Evolutionary conservation across 306 rosid genomes (phyloP).

Genomic region (Mimosa bimucronata): DNA sequence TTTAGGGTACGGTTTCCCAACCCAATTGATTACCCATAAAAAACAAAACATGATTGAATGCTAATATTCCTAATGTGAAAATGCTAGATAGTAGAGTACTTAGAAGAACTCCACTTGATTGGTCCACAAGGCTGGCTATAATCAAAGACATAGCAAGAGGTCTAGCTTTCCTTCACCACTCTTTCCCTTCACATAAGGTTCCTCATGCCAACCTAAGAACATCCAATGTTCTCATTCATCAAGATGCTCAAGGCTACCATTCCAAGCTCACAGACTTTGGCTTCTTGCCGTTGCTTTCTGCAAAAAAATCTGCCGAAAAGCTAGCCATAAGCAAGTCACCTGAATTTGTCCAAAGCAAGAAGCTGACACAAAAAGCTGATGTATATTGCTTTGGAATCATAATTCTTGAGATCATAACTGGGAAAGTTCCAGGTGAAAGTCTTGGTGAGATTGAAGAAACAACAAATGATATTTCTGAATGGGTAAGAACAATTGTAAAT

Average conservation of each 20-base stretch:
- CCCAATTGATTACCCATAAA: neutral
- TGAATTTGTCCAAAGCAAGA: conserved; percentile 62
- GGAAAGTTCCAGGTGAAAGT: conserved; percentile 65
- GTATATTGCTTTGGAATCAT: conserved; percentile 72
- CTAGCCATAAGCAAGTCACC: conserved; percentile 61
- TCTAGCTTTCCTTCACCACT: conserved; percentile 66
- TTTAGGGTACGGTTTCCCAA: neutral
- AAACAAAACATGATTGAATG: conserved; percentile 1
- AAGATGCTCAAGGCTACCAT: conserved; percentile 40
- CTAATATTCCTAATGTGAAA: conserved; percentile 36
- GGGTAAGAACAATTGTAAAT: conserved; percentile 73
- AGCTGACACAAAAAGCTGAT: conserved; percentile 60
- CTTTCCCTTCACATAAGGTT: conserved; percentile 60
- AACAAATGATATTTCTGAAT: conserved; percentile 61
- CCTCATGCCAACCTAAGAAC: conserved; percentile 79
- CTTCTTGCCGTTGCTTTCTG: conserved; percentile 51
- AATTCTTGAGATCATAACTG: conserved; percentile 73
- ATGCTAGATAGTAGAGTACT: conserved; percentile 50
- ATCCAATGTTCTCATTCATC: conserved; percentile 55
- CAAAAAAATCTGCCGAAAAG: conserved; percentile 38
- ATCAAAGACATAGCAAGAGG: conserved; percentile 75
- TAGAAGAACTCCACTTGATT: conserved; percentile 59
- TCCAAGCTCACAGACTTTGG: conserved; percentile 69
- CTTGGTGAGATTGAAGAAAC: conserved; percentile 43
- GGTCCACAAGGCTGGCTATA: conserved; percentile 62